These are phyloP conservation scores for Metschnikowia drakensbergensis DNA, from an alignment of 805 yeast species.

Conservation along the genomic window DNA sequence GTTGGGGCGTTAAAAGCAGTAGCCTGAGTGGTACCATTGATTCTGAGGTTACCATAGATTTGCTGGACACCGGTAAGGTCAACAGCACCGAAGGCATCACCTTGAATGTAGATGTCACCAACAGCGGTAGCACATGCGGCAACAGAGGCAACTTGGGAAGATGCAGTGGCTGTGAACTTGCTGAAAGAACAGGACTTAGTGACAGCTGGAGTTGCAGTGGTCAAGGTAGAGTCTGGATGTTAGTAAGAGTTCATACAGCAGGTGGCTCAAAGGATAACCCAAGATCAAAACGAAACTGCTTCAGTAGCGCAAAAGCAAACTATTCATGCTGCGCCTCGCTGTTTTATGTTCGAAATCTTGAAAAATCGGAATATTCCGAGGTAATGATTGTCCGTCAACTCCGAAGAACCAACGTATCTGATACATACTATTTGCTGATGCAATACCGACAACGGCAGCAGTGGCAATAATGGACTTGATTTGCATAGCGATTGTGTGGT, in stretches of 20 bases:
- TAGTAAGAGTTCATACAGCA: constrained; percentile 1
- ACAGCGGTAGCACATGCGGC: constrained; percentile 72
- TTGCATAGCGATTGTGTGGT: constrained; percentile 43
- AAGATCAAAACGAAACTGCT: background rate
- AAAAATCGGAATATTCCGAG: background rate
- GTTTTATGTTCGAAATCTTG: no score
- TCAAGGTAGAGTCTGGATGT: constrained; percentile 41
- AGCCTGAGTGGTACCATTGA: constrained; percentile 63
- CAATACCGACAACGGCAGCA: constrained; percentile 50
- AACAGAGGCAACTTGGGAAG: constrained; percentile 70
- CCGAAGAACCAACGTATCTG: background rate
- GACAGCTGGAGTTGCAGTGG: constrained; percentile 53
- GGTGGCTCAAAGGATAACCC: background rate
- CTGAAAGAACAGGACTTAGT: constrained; percentile 63
- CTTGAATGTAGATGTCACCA: constrained; percentile 73
- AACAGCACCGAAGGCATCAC: constrained; percentile 55
- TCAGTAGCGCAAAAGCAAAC: no score
- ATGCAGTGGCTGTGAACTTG: constrained; percentile 68
- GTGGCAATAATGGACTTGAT: constrained; percentile 48
- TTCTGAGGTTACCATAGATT: constrained; percentile 69
- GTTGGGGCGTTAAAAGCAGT: constrained; percentile 71
- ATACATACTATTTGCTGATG: constrained; percentile 33
- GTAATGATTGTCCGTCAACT: background rate
- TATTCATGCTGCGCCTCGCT: no score
- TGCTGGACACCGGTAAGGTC: constrained; percentile 71